Conservation (phyloP, 768 basidiomycete species). For the Termitomyces sp. region DNA sequence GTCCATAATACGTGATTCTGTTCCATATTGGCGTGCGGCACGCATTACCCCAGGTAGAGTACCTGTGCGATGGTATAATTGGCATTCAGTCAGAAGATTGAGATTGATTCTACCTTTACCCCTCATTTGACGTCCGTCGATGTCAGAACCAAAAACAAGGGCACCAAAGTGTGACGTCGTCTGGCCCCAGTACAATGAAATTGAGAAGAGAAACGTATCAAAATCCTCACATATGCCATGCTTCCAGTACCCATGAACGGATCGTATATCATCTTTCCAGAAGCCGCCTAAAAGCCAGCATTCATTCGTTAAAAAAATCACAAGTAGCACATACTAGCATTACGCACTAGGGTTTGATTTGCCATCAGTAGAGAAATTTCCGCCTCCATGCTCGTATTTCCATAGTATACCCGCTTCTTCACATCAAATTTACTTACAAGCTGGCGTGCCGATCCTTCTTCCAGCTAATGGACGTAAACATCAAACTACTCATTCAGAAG, state of each 20-base stretch:
- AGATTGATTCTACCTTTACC: slow-evolving; percentile 62
- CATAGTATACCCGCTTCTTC: slow-evolving; percentile 86
- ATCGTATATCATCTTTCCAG: slow-evolving; percentile 92
- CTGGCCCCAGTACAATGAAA: slow-evolving; percentile 29
- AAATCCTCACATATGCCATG: slow-evolving; percentile 68
- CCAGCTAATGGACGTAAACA: slow-evolving; percentile 32
- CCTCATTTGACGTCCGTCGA: slow-evolving; percentile 95
- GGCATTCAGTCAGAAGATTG: background rate
- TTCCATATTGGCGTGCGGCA: slow-evolving; percentile 82
- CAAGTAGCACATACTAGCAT: background rate
- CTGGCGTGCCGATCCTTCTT: slow-evolving; percentile 61
- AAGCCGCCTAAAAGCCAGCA: slow-evolving; percentile 51
- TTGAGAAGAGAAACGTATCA: background rate
- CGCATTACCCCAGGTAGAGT: slow-evolving; percentile 66
- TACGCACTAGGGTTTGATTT: slow-evolving; percentile 79
- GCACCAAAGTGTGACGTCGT: slow-evolving; percentile 88
- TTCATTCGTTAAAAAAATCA: background rate
- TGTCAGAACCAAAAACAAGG: slow-evolving; percentile 85
- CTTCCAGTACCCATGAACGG: slow-evolving; percentile 94
- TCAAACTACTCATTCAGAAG: background rate
- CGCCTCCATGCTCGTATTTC: slow-evolving; percentile 97
- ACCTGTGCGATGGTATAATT: slow-evolving; percentile 20
- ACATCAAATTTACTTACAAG: slow-evolving; percentile 75
- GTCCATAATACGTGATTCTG: slow-evolving; percentile 69
- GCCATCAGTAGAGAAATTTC: slow-evolving; percentile 96